A percentile compares a stretch with the other conserved stretches of the same genome.
These are phyloP conservation scores for Epicoccum nigrum DNA, from an alignment of 2,329 filamentous ascomycete genomes.

Conservation along the genomic window DNA sequence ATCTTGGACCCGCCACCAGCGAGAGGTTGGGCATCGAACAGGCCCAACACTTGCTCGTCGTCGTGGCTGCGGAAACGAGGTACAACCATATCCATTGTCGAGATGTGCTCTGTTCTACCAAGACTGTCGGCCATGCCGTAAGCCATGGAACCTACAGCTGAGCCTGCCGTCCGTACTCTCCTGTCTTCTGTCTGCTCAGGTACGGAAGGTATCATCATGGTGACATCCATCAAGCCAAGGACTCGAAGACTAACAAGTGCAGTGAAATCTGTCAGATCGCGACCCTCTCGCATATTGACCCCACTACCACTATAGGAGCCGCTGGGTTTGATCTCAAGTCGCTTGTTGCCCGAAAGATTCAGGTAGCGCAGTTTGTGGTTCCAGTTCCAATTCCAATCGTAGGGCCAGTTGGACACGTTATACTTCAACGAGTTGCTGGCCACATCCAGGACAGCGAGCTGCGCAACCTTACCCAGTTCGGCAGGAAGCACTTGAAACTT, in stretches of 20 bases:
- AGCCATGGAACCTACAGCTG: slow-evolving; percentile 83
- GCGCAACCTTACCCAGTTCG: slow-evolving; percentile 91
- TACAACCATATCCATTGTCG: slow-evolving; percentile 93
- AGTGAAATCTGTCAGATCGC: slow-evolving; percentile 88
- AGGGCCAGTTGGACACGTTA: slow-evolving; percentile 98
- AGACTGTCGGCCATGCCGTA: slow-evolving; percentile 98
- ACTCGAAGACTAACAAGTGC: slow-evolving; percentile 83
- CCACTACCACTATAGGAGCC: slow-evolving; percentile 62
- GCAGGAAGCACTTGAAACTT: slow-evolving; percentile 96
- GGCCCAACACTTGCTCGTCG: slow-evolving; percentile 86
- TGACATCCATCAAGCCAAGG: slow-evolving; percentile 96
- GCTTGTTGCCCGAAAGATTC: slow-evolving; percentile 95
- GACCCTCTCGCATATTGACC: slow-evolving; percentile 56
- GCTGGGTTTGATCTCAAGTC: slow-evolving; percentile 82
- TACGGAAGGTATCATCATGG: slow-evolving; percentile 87
- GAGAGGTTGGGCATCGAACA: slow-evolving; percentile 93
- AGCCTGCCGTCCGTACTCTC: slow-evolving; percentile 96
- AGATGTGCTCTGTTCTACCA: slow-evolving; percentile 91
- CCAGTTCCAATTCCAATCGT: slow-evolving; percentile 99
- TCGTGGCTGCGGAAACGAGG: slow-evolving; percentile 90
- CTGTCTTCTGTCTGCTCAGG: slow-evolving; percentile 95
- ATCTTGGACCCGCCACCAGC: slow-evolving; percentile 92
- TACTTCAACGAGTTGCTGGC: slow-evolving; percentile 96
- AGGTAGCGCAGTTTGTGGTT: slow-evolving; percentile 94
- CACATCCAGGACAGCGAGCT: slow-evolving; percentile 89